These are phyloP conservation scores for Psilocybe tampanensis DNA, from an alignment of 768 basidiomycete species.

Conservation along the genomic window DNA sequence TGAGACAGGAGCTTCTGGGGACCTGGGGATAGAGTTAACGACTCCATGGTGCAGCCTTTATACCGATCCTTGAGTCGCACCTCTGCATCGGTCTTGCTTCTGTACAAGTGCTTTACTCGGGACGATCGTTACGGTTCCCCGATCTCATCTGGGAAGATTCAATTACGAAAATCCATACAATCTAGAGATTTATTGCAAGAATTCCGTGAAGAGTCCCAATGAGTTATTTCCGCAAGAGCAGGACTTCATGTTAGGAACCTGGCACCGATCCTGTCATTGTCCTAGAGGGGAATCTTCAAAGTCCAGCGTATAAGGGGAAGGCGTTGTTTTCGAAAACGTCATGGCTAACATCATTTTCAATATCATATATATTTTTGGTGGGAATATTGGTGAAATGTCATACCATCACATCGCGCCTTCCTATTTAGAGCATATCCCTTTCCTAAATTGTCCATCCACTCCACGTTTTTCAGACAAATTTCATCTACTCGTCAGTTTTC, in stretches of 20 bases:
- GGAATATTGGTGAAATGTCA: not conserved
- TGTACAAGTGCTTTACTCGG: conserved; percentile 15
- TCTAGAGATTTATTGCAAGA: conserved; percentile 41
- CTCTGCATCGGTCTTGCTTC: not conserved
- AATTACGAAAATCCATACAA: conserved; percentile 29
- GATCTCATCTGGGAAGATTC: conserved; percentile 33
- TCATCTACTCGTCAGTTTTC: not conserved
- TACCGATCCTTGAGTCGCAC: conserved; percentile 9
- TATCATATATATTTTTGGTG: not conserved
- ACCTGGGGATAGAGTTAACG: conserved; percentile 10
- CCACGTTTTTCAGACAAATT: not conserved
- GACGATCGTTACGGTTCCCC: conserved; percentile 29
- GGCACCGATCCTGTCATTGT: conserved; percentile 28
- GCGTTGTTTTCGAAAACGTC: conserved; percentile 6
- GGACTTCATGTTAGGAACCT: conserved; percentile 28
- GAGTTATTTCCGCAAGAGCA: conserved; percentile 31
- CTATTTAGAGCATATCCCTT: conserved; percentile 24
- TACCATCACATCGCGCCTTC: conserved; percentile 7
- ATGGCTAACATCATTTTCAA: not conserved
- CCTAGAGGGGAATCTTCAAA: conserved; percentile 13
- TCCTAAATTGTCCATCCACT: conserved; percentile 15
- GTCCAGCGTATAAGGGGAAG: conserved; percentile 24
- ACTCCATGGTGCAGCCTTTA: conserved; percentile 12
- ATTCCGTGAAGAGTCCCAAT: conserved; percentile 26
- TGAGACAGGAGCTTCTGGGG: conserved; percentile 13